Percentiles rank a stretch among this genome's conserved stretches.
These are phyloP conservation scores for Aspergillus sp. DNA, from an alignment of 2,329 filamentous ascomycete genomes.

Conservation along the genomic window DNA sequence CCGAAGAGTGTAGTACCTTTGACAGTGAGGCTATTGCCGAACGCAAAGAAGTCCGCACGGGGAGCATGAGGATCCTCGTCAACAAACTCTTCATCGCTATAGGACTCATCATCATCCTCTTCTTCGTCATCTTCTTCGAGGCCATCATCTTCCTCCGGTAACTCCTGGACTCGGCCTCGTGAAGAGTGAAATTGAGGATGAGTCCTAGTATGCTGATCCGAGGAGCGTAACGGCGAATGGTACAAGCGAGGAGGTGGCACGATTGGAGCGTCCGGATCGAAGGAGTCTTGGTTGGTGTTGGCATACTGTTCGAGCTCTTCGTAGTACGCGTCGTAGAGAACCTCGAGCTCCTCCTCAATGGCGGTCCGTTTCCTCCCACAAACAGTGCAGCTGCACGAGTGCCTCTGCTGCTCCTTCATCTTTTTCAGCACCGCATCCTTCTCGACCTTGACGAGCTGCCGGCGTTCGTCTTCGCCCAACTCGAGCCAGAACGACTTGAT, in stretches of 20 bases:
- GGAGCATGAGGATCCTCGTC: conserved; percentile 54
- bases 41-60: conserved; percentile 82
- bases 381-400: conserved; percentile 95
- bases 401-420: conserved; percentile 99
- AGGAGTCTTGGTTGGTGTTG: conserved; percentile 61
- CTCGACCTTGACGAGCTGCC: conserved; percentile 92
- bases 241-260: conserved; percentile 57
- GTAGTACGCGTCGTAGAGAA: conserved; percentile 97
- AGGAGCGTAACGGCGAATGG: conserved; percentile 47
- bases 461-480: conserved; percentile 85
- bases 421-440: conserved; percentile 96
- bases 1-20: conserved; percentile 49
- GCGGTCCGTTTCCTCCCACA: conserved; percentile 93
- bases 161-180: conserved; percentile 58
- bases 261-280: conserved; percentile 57
- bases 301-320: conserved; percentile 96
- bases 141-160: conserved; percentile 48
- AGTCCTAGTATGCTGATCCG: conserved; percentile 50
- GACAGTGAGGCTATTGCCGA: conserved; percentile 93
- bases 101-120: conserved; percentile 52
- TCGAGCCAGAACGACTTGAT: conserved; percentile 99
- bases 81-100: conserved; percentile 56
- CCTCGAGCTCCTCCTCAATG: conserved; percentile 95
- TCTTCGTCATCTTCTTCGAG: conserved; percentile 41
- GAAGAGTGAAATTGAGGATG: conserved; percentile 55